These are phyloP conservation scores for Fusarium sp. DNA, from an alignment of 2,329 filamentous ascomycete genomes.

Conservation along the genomic window DNA sequence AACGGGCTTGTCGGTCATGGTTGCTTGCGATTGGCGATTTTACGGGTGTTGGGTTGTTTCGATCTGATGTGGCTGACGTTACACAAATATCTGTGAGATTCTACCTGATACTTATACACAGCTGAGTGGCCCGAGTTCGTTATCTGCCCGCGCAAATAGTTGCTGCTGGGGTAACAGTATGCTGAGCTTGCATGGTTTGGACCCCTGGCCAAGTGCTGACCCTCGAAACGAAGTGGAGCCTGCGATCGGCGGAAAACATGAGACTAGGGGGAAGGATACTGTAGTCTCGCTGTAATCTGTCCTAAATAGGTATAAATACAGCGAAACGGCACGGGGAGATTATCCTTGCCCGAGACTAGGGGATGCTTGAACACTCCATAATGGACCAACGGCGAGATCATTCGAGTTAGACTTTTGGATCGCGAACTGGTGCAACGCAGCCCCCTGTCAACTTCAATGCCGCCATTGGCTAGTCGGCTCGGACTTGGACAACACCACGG, in stretches of 20 bases:
- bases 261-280: too few relatives aligned
- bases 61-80: background rate
- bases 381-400: background rate
- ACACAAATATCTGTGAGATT: background rate
- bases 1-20: background rate
- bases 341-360: background rate
- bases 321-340: too few relatives aligned
- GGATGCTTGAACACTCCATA: background rate
- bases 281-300: too few relatives aligned
- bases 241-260: too few relatives aligned
- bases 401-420: conserved; percentile 5
- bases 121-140: background rate
- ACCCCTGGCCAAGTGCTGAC: too few relatives aligned
- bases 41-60: background rate
- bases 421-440: too few relatives aligned
- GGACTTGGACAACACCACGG: too few relatives aligned
- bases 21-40: background rate
- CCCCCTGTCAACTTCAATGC: too few relatives aligned
- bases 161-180: background rate
- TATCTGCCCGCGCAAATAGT: background rate
- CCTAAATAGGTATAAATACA: too few relatives aligned
- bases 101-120: background rate
- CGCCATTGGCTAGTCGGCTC: too few relatives aligned
- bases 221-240: too few relatives aligned
- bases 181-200: background rate